Conservation (phyloP, 2,329 filamentous ascomycete species). For the Fusarium succisae region DNA sequence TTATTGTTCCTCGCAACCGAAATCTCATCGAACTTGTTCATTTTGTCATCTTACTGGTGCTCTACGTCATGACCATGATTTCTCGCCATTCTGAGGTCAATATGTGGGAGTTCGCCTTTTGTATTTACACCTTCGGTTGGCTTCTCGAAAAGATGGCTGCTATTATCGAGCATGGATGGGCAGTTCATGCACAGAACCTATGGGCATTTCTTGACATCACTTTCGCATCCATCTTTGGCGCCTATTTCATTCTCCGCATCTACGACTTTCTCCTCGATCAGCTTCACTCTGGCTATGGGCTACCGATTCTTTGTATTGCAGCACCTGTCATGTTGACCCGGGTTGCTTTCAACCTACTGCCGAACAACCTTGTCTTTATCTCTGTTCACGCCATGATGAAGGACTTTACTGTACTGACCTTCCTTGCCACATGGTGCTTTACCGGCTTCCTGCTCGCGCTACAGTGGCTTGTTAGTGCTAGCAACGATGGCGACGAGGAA, state of each 20-base stretch:
- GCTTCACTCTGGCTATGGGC: slow-evolving; percentile 62
- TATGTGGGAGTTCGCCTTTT: slow-evolving; percentile 67
- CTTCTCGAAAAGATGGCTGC: slow-evolving; percentile 72
- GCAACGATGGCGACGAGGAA: slow-evolving; percentile 41
- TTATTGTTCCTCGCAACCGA: slow-evolving; percentile 74
- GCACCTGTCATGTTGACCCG: slow-evolving; percentile 76
- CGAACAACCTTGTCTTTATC: slow-evolving; percentile 80
- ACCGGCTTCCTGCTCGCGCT: slow-evolving; percentile 76
- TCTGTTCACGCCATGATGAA: slow-evolving; percentile 78
- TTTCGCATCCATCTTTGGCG: slow-evolving; percentile 69
- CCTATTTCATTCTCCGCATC: slow-evolving; percentile 69
- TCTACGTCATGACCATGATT: slow-evolving; percentile 73
- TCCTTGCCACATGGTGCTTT: slow-evolving; percentile 75
- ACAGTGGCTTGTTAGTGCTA: slow-evolving; percentile 65
- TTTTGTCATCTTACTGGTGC: slow-evolving; percentile 68
- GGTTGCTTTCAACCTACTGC: slow-evolving; percentile 77
- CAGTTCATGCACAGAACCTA: slow-evolving; percentile 77
- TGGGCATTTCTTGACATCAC: slow-evolving; percentile 81
- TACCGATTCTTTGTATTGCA: slow-evolving; percentile 72
- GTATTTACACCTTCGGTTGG: slow-evolving; percentile 73
- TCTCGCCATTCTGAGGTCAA: slow-evolving; percentile 61
- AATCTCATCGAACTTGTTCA: slow-evolving; percentile 73
- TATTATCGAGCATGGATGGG: slow-evolving; percentile 71
- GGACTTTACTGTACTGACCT: slow-evolving; percentile 73
- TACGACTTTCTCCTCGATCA: slow-evolving; percentile 61